Evolutionary conservation across 176 grass and related monocot species (phyloP).

Genomic region (Hordeum marinum): DNA sequence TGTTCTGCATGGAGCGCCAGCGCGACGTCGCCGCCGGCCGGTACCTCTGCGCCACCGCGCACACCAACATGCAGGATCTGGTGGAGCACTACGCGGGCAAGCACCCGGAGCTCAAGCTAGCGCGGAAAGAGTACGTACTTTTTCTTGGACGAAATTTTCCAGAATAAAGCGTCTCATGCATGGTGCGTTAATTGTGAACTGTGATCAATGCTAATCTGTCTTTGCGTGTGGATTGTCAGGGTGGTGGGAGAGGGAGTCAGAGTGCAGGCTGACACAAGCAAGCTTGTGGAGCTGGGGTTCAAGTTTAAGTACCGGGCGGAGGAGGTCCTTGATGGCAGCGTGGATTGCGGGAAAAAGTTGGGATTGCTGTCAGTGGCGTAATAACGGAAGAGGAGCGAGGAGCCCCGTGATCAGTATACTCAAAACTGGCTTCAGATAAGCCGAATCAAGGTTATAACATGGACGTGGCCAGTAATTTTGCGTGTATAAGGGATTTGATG

Average conservation of each 20-base stretch:
- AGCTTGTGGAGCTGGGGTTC: conserved; percentile 46
- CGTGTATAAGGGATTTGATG: too few relatives aligned
- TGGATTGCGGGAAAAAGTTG: conserved; percentile 33
- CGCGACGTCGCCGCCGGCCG: conserved; percentile 27
- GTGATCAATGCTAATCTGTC: neutral
- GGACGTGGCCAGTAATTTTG: too few relatives aligned
- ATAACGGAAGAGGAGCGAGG: too few relatives aligned
- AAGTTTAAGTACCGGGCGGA: conserved; percentile 30
- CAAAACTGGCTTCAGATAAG: too few relatives aligned
- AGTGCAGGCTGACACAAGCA: conserved; percentile 25
- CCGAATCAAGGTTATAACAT: too few relatives aligned
- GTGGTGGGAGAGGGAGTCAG: conserved; percentile 16
- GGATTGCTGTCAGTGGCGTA: conserved; percentile 13
- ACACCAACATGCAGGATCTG: conserved; percentile 18
- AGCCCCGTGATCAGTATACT: too few relatives aligned
- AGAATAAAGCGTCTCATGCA: neutral
- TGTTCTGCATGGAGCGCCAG: conserved; percentile 40
- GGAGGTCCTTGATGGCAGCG: conserved; percentile 22
- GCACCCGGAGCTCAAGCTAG: conserved; percentile 26
- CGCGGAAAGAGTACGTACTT: conserved; percentile 33
- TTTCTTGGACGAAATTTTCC: neutral
- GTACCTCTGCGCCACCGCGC: conserved; percentile 19
- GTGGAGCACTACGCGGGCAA: conserved; percentile 8
- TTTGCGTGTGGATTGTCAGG: neutral
- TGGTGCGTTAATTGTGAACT: neutral